Evolutionary conservation across 768 basidiomycete genomes (phyloP).

Genomic region (Lactifluus subvellereus): DNA sequence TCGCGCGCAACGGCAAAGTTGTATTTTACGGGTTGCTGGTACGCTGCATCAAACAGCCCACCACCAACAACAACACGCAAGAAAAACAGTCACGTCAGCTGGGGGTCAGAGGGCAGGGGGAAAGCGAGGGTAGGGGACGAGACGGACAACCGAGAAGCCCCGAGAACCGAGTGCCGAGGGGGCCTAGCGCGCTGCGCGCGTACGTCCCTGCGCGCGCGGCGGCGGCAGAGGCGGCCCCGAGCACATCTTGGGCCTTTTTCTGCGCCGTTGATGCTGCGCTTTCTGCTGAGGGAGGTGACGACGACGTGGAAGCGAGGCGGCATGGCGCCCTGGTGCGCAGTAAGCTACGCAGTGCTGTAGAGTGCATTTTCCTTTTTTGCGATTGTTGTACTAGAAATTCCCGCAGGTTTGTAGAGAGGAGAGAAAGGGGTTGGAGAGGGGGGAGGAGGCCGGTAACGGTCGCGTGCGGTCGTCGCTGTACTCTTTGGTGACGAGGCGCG

Average conservation of each 20-base stretch:
- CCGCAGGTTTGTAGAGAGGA: not conserved
- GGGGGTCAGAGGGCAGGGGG: not conserved
- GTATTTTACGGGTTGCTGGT: conserved; percentile 81
- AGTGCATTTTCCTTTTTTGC: not conserved
- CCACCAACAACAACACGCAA: no score
- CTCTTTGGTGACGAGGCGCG: not conserved
- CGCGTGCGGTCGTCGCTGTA: not conserved
- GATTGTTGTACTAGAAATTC: not conserved
- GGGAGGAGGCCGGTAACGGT: not conserved
- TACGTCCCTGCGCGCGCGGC: no score
- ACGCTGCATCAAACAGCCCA: no score
- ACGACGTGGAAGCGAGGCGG: conserved; percentile 6
- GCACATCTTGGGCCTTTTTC: no score
- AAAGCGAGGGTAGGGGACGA: not conserved
- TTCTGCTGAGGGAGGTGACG: not conserved
- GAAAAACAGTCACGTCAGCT: not conserved
- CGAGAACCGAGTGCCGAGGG: no score
- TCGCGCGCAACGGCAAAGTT: conserved; percentile 75
- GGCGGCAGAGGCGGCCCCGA: no score
- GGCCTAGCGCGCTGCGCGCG: no score
- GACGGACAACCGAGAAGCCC: conserved; percentile 51
- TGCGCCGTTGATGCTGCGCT: conserved; percentile 32
- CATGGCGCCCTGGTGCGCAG: conserved; percentile 8
- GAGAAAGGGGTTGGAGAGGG: not conserved
- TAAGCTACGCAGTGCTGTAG: not conserved